A percentile compares a stretch with the other conserved stretches of the same genome.
These are phyloP conservation scores for Solanum appendiculatum DNA, from an alignment of 257 asterid genomes.

Conservation along the genomic window DNA sequence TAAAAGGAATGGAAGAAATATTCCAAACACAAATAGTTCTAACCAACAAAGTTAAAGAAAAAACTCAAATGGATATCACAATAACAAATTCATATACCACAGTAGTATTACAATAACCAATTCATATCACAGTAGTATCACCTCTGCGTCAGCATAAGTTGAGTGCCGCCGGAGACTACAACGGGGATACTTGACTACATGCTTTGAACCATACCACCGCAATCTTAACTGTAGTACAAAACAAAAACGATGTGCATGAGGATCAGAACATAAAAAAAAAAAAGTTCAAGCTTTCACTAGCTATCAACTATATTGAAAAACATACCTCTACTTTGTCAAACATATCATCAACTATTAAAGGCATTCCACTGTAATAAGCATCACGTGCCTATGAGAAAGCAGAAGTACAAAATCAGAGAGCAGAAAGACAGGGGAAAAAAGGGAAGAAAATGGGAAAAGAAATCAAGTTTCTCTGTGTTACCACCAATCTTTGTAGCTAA, in stretches of 20 bases:
- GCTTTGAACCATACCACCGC: conserved; percentile 81
- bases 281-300: not conserved
- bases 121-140: conserved; percentile 22
- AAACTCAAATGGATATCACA: not conserved
- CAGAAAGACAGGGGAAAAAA: not conserved
- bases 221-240: conserved; percentile 50
- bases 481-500: not conserved
- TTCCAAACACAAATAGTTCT: not conserved
- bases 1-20: not conserved
- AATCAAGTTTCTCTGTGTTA: not conserved
- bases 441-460: not conserved
- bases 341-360: conserved; percentile 94
- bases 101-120: not conserved
- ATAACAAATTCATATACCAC: not conserved
- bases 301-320: not conserved
- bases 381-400: conserved; percentile 54
- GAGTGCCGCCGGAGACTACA: conserved; percentile 87
- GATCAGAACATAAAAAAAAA: not conserved
- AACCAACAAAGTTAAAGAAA: not conserved
- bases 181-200: conserved; percentile 87
- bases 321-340: conserved; percentile 87
- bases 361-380: conserved; percentile 78
- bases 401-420: not conserved
- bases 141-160: conserved; percentile 97
- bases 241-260: not conserved